Percentiles rank a stretch among this genome's conserved stretches.
These are phyloP conservation scores for Balamuthia mandrillaris DNA, from an alignment of 208 protist genomes.

Conservation along the genomic window DNA sequence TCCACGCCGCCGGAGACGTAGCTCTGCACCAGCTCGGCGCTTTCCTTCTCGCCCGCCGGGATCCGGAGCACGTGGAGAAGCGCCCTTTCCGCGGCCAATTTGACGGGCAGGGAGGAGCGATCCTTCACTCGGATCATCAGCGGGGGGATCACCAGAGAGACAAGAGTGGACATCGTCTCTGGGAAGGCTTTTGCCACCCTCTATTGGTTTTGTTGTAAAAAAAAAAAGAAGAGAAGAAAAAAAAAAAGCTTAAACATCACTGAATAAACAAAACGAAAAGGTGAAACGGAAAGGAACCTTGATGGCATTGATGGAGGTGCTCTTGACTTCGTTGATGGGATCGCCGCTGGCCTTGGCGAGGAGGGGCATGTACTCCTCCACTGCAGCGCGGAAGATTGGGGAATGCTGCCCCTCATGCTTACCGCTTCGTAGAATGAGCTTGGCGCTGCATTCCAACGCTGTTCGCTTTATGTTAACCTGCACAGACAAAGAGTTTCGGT, in stretches of 20 bases:
- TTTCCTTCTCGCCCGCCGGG: too few species aligned
- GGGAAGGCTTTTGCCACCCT: conserved; percentile 16
- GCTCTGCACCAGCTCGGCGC: conserved; percentile 5
- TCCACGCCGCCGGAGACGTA: conserved; percentile 10
- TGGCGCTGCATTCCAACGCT: neutral
- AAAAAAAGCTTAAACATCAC: neutral
- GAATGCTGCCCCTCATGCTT: neutral
- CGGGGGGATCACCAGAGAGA: neutral
- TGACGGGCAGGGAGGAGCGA: conserved; percentile 19
- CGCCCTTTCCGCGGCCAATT: conserved; percentile 1
- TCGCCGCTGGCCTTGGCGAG: neutral
- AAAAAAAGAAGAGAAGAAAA: neutral
- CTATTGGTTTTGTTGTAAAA: too few species aligned
- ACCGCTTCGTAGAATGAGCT: neutral
- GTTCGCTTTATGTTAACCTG: neutral
- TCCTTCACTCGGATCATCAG: conserved; percentile 24
- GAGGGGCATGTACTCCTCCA: neutral
- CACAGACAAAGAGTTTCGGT: neutral
- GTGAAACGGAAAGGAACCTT: neutral
- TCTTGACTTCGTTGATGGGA: neutral
- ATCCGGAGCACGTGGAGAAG: conserved; percentile 12
- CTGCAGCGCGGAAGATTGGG: neutral
- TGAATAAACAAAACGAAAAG: neutral
- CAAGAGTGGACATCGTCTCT: neutral
- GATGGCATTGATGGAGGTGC: neutral